Evolutionary conservation across 2,329 filamentous ascomycete species (phyloP).

Genomic region (Paraphoma chrysanthemicola): DNA sequence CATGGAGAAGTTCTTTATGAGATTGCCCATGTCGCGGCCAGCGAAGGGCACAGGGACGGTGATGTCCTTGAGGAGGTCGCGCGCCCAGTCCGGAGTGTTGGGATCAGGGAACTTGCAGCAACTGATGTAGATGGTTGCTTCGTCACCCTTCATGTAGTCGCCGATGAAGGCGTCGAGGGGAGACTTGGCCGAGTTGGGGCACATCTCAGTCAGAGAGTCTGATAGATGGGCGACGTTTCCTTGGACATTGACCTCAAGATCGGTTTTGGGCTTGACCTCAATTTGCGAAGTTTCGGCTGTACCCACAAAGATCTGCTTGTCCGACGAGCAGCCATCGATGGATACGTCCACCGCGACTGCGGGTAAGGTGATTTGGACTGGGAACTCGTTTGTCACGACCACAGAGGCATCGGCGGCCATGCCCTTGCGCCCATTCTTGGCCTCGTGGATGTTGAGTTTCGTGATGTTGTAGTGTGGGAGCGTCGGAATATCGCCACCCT

Average conservation of each 20-base stretch:
- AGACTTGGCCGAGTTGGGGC: conserved; percentile 78
- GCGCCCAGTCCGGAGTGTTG: conserved; percentile 81
- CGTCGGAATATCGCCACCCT: conserved; percentile 75
- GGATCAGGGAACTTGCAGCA: conserved; percentile 73
- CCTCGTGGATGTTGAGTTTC: conserved; percentile 79
- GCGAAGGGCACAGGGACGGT: conserved; percentile 86
- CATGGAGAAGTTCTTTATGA: conserved; percentile 88
- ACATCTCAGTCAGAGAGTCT: conserved; percentile 72
- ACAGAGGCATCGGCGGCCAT: conserved; percentile 84
- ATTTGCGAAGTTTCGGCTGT: conserved; percentile 74
- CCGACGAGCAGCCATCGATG: conserved; percentile 78
- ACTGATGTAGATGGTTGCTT: conserved; percentile 81
- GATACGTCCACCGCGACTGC: conserved; percentile 83
- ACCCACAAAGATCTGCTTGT: conserved; percentile 79
- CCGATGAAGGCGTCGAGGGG: conserved; percentile 84
- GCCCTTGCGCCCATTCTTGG: conserved; percentile 63
- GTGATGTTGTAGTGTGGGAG: conserved; percentile 85
- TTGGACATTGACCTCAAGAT: conserved; percentile 72
- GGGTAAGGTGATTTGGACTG: conserved; percentile 77
- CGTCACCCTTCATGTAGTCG: conserved; percentile 80
- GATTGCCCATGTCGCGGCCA: conserved; percentile 77
- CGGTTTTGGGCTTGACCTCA: conserved; percentile 70
- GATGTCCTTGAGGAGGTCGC: conserved; percentile 79
- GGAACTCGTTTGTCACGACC: conserved; percentile 76
- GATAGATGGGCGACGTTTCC: conserved; percentile 78